Conservation (phyloP, 2,329 filamentous ascomycete species). For the Colletotrichum eleusines region DNA sequence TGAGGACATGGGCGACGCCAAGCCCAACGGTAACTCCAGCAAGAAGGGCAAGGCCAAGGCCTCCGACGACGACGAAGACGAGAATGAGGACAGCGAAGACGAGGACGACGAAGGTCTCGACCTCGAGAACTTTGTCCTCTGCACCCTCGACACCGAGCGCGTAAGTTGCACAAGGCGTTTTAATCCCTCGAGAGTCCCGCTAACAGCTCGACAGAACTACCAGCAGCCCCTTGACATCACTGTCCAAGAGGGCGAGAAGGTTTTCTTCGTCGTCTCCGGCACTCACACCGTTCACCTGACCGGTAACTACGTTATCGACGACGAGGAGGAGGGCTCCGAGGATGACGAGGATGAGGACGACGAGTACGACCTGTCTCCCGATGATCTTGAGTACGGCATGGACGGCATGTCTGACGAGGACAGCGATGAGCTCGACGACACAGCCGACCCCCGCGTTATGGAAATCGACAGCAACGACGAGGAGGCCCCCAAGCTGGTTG, state of each 20-base stretch:
- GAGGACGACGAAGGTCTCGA: slow-evolving; percentile 74
- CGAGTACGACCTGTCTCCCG: slow-evolving; percentile 85
- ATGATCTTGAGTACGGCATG: slow-evolving; percentile 81
- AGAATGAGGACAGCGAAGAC: slow-evolving; percentile 63
- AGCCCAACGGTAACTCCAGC: slow-evolving; percentile 69
- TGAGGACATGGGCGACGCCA: slow-evolving; percentile 81
- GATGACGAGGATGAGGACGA: slow-evolving; percentile 76
- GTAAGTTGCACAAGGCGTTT: slow-evolving; percentile 63
- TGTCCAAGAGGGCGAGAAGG: slow-evolving; percentile 86
- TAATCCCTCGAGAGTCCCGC: slow-evolving; percentile 2
- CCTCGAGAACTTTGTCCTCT: slow-evolving; percentile 91
- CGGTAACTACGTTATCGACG: slow-evolving; percentile 90
- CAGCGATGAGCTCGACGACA: slow-evolving; percentile 81
- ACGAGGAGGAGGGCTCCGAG: slow-evolving; percentile 72
- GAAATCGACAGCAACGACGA: slow-evolving; percentile 87
- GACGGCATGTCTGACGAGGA: slow-evolving; percentile 81
- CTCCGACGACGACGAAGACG: slow-evolving; percentile 70
- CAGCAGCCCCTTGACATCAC: slow-evolving; percentile 97
- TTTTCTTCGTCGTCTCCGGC: slow-evolving; percentile 92
- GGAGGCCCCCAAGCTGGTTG: slow-evolving; percentile 71
- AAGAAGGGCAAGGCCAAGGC: slow-evolving; percentile 80
- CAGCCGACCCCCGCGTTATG: slow-evolving; percentile 84
- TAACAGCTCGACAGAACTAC: slow-evolving; percentile 73
- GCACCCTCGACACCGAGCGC: slow-evolving; percentile 93
- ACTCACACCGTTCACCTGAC: slow-evolving; percentile 93